Conservation (phyloP, 371 early-diverging fungal genomes). For the Gilbertella persicaria region DNA sequence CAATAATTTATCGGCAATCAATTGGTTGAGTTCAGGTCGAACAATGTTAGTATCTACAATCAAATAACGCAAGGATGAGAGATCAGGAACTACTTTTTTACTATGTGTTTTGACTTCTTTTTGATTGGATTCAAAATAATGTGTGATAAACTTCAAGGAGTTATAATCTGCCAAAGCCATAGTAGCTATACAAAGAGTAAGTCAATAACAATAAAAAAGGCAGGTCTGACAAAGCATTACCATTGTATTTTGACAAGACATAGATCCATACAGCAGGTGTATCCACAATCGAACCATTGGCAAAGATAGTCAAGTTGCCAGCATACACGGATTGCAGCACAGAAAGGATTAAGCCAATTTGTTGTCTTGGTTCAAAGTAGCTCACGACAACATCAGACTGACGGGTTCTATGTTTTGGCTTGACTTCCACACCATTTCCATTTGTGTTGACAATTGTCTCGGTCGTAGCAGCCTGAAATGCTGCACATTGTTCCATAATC, state of each 20-base stretch:
- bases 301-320: slow-evolving; percentile 69
- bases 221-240: slow-evolving; percentile 13
- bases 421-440: slow-evolving; percentile 4
- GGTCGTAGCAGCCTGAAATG: slow-evolving; percentile 33
- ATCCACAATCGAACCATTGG: slow-evolving; percentile 65
- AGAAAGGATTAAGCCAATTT: slow-evolving; percentile 75
- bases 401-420: slow-evolving; percentile 13
- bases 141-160: slow-evolving; percentile 56
- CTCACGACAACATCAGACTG: slow-evolving; percentile 55
- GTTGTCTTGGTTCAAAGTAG: slow-evolving; percentile 83
- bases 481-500: slow-evolving; percentile 71
- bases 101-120: slow-evolving; percentile 43
- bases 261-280: slow-evolving; percentile 72
- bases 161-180: slow-evolving; percentile 70
- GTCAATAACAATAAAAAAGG: background rate
- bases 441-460: slow-evolving; percentile 15
- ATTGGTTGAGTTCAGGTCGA: slow-evolving; percentile 52
- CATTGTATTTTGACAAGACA: slow-evolving; percentile 62
- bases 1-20: slow-evolving; percentile 64
- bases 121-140: slow-evolving; percentile 40
- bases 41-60: slow-evolving; percentile 67
- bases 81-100: slow-evolving; percentile 56
- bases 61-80: slow-evolving; percentile 61
- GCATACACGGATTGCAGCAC: slow-evolving; percentile 70
- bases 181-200: slow-evolving; percentile 39